Conservation (phyloP, 140 eudicot genomes). For the Anethum foeniculum region DNA sequence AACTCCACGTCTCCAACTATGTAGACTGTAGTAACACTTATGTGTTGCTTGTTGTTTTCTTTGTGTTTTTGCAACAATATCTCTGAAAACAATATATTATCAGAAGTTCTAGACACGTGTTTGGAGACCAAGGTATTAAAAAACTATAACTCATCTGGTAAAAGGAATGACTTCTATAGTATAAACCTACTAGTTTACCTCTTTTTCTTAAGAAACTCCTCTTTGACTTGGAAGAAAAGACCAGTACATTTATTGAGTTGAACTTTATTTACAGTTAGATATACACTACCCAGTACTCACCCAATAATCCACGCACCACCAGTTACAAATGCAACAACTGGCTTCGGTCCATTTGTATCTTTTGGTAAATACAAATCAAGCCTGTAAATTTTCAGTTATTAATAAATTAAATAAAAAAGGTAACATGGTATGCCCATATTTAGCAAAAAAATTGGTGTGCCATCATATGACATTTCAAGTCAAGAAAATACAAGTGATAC, state of each 20-base stretch:
- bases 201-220: neutral
- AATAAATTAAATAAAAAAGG: neutral
- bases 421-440: neutral
- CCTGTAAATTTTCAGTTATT: slow-evolving; percentile 28
- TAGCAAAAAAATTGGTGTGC: neutral
- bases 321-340: slow-evolving; percentile 86
- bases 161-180: neutral
- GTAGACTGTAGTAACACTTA: neutral
- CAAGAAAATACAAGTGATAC: slow-evolving; percentile 27
- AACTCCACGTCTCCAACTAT: neutral
- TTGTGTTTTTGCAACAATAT: neutral
- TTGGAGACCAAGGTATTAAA: neutral
- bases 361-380: slow-evolving; percentile 85
- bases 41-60: neutral
- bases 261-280: neutral
- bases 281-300: slow-evolving; percentile 30
- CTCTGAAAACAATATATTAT: neutral
- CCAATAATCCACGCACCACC: slow-evolving; percentile 99
- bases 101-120: neutral
- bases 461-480: neutral
- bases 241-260: neutral
- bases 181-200: neutral
- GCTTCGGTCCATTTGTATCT: slow-evolving; percentile 52
- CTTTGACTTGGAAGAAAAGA: neutral
- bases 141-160: neutral